phyloP scores from a whole-genome alignment of 2,329 filamentous ascomycete genomes.

The Lachnellula arida region DNA sequence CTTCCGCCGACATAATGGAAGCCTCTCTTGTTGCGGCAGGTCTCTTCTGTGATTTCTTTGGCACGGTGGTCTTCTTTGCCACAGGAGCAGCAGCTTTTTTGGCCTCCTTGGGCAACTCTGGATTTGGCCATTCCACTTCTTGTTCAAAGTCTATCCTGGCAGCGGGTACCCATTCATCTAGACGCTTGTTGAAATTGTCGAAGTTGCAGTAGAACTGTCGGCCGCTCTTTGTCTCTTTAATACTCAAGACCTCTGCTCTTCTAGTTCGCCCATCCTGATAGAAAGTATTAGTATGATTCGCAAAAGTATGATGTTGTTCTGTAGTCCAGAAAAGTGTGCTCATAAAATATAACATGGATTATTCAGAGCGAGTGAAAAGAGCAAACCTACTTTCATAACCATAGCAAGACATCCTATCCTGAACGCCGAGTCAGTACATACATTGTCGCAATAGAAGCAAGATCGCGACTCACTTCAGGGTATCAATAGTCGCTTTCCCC shows the following conservation, averaged over 20 bases:
- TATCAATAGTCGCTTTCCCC: constrained; percentile 78
- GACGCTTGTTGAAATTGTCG: constrained; percentile 31
- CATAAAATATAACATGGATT: constrained; percentile 6
- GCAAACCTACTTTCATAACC: constrained; percentile 31
- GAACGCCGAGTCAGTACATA: constrained; percentile 12
- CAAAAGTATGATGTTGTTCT: constrained; percentile 2
- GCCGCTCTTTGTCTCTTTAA: constrained; percentile 82
- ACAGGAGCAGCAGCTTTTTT: constrained; percentile 58
- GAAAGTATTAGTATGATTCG: constrained; percentile 19
- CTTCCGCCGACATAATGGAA: constrained; percentile 30
- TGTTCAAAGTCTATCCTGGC: constrained; percentile 78
- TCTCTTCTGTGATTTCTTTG: constrained; percentile 40
- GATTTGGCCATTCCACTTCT: constrained; percentile 94
- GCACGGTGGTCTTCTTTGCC: constrained; percentile 35
- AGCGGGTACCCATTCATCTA: constrained; percentile 76
- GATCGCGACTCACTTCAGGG: constrained; percentile 59
- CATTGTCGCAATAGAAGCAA: constrained; percentile 6
- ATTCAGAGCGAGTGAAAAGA: neutral
- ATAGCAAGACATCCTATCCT: constrained; percentile 34
- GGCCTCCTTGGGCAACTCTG: constrained; percentile 69
- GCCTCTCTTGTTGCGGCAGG: constrained; percentile 29
- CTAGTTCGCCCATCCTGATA: constrained; percentile 73
- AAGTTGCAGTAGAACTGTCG: constrained; percentile 42
- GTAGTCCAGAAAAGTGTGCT: neutral
- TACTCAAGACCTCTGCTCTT: constrained; percentile 94